These are phyloP conservation scores for Striga asiatica DNA, from an alignment of 257 asterid genomes.

Conservation along the genomic window DNA sequence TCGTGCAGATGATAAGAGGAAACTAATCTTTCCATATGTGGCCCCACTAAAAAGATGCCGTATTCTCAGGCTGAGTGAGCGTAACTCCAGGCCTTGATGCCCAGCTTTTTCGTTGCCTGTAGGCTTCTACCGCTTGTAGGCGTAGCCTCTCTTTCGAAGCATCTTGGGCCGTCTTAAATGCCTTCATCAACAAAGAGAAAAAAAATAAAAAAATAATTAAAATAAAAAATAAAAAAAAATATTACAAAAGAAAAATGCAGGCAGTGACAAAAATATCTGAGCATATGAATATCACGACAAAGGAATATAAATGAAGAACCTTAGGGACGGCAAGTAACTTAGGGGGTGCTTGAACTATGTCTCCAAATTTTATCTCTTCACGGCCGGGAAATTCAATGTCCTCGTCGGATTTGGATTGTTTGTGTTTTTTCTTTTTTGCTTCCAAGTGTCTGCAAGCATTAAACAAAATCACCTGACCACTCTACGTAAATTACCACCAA, in stretches of 20 bases:
- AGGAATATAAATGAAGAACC: slow-evolving; percentile 29
- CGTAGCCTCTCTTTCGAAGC: slow-evolving; percentile 92
- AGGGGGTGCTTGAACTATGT: slow-evolving; percentile 82
- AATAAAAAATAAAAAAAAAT: too few relatives aligned
- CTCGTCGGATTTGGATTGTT: slow-evolving; percentile 28
- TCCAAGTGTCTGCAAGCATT: slow-evolving; percentile 46
- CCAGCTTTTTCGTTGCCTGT: slow-evolving; percentile 89
- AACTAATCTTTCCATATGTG: too few relatives aligned
- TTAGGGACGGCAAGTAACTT: slow-evolving; percentile 68
- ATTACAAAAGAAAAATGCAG: too few relatives aligned
- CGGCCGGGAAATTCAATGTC: slow-evolving; percentile 40
- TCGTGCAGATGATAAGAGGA: too few relatives aligned
- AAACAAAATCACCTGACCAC: background rate
- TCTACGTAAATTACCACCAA: too few relatives aligned
- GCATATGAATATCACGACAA: background rate
- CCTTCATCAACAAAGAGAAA: slow-evolving; percentile 27
- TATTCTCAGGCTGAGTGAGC: slow-evolving; percentile 38
- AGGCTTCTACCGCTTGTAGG: slow-evolving; percentile 72
- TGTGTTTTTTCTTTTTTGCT: slow-evolving; percentile 67
- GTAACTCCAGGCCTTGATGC: slow-evolving; percentile 69
- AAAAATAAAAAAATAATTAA: background rate
- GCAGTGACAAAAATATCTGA: too few relatives aligned
- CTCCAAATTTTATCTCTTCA: slow-evolving; percentile 75
- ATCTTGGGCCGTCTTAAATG: slow-evolving; percentile 35
- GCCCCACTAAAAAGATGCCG: slow-evolving; percentile 10